Percentiles rank a stretch among this genome's conserved stretches.
Evolutionary conservation across 495 filamentous ascomycete species (phyloP).

Genomic region (Penicillium alfredii): DNA sequence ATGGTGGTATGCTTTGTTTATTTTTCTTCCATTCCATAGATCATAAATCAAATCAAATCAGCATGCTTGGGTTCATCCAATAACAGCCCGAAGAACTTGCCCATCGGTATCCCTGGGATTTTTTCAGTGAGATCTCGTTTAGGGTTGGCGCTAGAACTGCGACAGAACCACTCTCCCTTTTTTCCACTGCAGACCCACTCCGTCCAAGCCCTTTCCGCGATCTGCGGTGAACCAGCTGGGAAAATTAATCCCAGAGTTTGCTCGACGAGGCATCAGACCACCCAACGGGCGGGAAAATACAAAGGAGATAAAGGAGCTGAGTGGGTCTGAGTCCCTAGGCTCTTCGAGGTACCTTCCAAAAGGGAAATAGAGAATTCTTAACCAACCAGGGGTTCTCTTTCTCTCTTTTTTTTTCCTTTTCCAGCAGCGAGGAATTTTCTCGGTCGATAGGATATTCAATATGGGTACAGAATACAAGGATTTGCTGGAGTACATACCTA

Average conservation of each 20-base stretch:
- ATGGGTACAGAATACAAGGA: too few species aligned
- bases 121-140: too few species aligned
- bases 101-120: conserved; percentile 21
- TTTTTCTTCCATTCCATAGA: too few species aligned
- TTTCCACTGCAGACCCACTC: conserved; percentile 18
- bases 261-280: conserved; percentile 8
- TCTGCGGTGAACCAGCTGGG: conserved; percentile 15
- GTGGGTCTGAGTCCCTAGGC: not conserved
- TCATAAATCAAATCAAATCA: too few species aligned
- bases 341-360: not conserved
- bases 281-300: not conserved
- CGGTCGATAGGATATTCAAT: too few species aligned
- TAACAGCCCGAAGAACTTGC: not conserved
- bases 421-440: too few species aligned
- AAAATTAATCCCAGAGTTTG: conserved; percentile 1
- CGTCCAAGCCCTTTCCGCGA: conserved; percentile 16
- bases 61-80: not conserved
- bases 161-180: conserved; percentile 14
- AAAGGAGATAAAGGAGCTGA: conserved; percentile 1
- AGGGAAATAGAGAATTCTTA: not conserved
- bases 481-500: too few species aligned
- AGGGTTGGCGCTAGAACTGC: conserved; percentile 10
- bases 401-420: too few species aligned
- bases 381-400: too few species aligned
- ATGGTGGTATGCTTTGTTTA: too few species aligned